Evolutionary conservation across 2,329 filamentous ascomycete genomes (phyloP).

Genomic region (Fusarium acutatum): DNA sequence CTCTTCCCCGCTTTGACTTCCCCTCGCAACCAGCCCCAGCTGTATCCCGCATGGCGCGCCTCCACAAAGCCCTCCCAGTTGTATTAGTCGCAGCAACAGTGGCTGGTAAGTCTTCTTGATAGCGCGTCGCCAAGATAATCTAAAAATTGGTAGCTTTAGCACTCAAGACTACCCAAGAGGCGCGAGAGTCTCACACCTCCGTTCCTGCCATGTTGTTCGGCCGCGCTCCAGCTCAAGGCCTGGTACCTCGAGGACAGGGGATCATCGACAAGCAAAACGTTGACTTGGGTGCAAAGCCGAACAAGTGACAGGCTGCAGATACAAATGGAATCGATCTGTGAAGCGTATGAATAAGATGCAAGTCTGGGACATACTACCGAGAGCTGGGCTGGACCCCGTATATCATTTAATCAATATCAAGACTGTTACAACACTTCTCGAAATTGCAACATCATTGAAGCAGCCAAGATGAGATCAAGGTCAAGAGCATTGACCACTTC

Average conservation of each 20-base stretch:
- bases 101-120: neutral
- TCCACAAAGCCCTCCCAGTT: slow-evolving; percentile 21
- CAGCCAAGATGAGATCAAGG: neutral
- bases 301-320: neutral
- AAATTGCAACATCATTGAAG: neutral
- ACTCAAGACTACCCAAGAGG: slow-evolving; percentile 17
- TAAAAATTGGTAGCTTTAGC: slow-evolving; percentile 16
- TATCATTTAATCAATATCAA: neutral
- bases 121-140: neutral
- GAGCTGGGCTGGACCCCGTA: neutral
- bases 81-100: slow-evolving; percentile 16
- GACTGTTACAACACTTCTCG: too few relatives aligned
- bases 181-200: neutral
- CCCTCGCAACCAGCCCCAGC: slow-evolving; percentile 11
- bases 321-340: neutral
- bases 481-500: neutral
- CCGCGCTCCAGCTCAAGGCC: neutral
- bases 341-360: neutral
- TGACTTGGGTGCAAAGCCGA: neutral
- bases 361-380: neutral
- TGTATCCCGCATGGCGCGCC: slow-evolving; percentile 26
- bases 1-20: slow-evolving; percentile 35
- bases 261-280: neutral
- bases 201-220: neutral
- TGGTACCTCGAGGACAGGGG: slow-evolving; percentile 11